Percentiles rank a stretch among this genome's conserved stretches.
phyloP scores from a whole-genome alignment of 495 filamentous ascomycete species.

The Aspergillus nanangensis region DNA sequence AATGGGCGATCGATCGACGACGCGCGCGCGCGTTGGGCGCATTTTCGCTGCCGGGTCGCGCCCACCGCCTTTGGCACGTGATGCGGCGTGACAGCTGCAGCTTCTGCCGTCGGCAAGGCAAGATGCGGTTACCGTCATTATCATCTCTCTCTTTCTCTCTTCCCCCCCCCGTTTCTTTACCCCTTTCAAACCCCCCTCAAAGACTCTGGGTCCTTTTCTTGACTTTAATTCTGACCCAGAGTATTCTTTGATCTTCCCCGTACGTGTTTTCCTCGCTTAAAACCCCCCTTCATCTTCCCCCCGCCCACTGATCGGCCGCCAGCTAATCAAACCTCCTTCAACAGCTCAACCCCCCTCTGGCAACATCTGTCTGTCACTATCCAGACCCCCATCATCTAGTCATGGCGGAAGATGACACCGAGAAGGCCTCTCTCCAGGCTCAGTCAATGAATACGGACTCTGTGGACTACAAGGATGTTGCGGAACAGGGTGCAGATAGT shows the following conservation, averaged over 20 bases:
- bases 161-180: background rate
- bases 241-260: no score
- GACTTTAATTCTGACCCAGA: no score
- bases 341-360: background rate
- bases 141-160: background rate
- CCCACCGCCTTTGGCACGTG: constrained; percentile 24
- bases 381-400: constrained; percentile 11
- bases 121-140: constrained; percentile 2
- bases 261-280: no score
- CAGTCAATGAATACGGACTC: constrained; percentile 47
- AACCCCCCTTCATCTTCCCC: no score
- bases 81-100: constrained; percentile 15
- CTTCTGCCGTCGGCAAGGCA: constrained; percentile 14
- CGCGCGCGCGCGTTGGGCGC: constrained; percentile 19
- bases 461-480: constrained; percentile 30
- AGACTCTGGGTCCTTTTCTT: no score
- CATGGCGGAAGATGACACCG: constrained; percentile 60
- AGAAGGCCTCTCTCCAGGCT: constrained; percentile 57
- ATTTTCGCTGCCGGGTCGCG: constrained; percentile 6
- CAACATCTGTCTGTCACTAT: background rate
- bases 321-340: background rate
- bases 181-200: no score
- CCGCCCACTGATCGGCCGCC: background rate
- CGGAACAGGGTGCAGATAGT: constrained; percentile 50
- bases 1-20: constrained; percentile 15